Evolutionary conservation across 2,329 filamentous ascomycete species (phyloP), one percentile per base, ranked within the genome.

Genomic region (Aspergillus quadricinctus): DNA sequence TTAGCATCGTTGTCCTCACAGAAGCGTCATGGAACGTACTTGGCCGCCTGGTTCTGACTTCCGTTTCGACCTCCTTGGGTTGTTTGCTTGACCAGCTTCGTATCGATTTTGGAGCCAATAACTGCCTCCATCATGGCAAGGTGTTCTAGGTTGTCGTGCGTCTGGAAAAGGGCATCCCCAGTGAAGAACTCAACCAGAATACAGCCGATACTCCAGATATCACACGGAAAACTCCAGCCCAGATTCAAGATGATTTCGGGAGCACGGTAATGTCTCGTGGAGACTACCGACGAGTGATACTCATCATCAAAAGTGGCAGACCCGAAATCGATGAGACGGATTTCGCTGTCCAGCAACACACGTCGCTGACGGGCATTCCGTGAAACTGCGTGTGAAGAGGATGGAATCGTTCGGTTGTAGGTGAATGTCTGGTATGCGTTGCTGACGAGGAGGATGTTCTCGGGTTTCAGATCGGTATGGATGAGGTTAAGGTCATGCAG

Each of bases 401-500:
- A 86, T 2, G 85, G 85, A 27, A 87, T 86, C 56, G 82, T 83
- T 53, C 85, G 81, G 70, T 87, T 87, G 71, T 88, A 88, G 37
- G 85, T 88, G 66, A 88, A 88, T 1, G 85, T 87, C 67, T 88
- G 85, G 64, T 87, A 88, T 48, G 76, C 76, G 70, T 82, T 85
- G 69, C 82, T 83, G 58, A 87, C 83, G 25, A 88, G 78, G 19
- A 88, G 78, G 59, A 88, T 87, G 63, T 88, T 88, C 72, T 88
- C 85, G 2, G 85, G 85, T 70, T 88, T 88, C 59, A 88, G 70
- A 72, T 88, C 85, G 52, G 94, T 99, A 72, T 99, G 94, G 59
- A 99, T 97, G 62, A 99, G 83, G 72, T 97, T 96, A 19, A 99
- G 83, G 75, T 99, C 94, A 71, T 99, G 94, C 23, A 99, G 81